Percentiles rank a stretch among this genome's conserved stretches.
Evolutionary conservation across 371 early-diverging fungal genomes (phyloP).

Genomic region (Saksenaea oblongispora): DNA sequence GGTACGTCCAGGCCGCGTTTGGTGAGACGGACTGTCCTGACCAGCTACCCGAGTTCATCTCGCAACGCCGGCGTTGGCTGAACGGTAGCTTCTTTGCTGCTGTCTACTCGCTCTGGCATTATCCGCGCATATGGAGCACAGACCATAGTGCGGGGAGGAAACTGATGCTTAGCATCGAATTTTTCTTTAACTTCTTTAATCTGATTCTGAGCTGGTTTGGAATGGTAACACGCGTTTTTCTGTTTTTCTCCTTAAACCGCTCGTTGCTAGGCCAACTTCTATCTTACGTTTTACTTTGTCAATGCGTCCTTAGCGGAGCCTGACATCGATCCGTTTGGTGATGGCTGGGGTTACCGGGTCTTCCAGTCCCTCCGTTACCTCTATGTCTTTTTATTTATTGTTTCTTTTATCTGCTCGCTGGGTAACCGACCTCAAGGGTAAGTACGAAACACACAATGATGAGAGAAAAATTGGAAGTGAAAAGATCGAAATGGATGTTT

Average conservation of each 20-base stretch:
- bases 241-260: slow-evolving; percentile 38
- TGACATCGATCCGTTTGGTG: slow-evolving; percentile 58
- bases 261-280: slow-evolving; percentile 66
- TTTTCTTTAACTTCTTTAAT: slow-evolving; percentile 71
- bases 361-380: slow-evolving; percentile 55
- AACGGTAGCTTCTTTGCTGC: slow-evolving; percentile 84
- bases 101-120: slow-evolving; percentile 60
- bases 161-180: slow-evolving; percentile 65
- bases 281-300: slow-evolving; percentile 76
- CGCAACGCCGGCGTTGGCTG: slow-evolving; percentile 88
- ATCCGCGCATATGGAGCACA: slow-evolving; percentile 60
- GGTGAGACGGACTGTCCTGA: slow-evolving; percentile 89
- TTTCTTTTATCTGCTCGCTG: slow-evolving; percentile 73
- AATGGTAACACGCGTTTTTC: slow-evolving; percentile 52
- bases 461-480: slow-evolving; percentile 30
- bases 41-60: slow-evolving; percentile 79
- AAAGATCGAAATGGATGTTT: slow-evolving; percentile 55
- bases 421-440: slow-evolving; percentile 89
- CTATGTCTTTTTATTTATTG: slow-evolving; percentile 68
- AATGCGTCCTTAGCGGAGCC: slow-evolving; percentile 46
- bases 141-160: slow-evolving; percentile 65
- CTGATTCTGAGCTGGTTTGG: slow-evolving; percentile 82
- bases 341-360: slow-evolving; percentile 42
- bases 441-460: slow-evolving; percentile 5
- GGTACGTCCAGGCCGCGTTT: slow-evolving; percentile 65